Evolutionary conservation across 2,329 filamentous ascomycete genomes (phyloP).

Genomic region (Beauveria australis): DNA sequence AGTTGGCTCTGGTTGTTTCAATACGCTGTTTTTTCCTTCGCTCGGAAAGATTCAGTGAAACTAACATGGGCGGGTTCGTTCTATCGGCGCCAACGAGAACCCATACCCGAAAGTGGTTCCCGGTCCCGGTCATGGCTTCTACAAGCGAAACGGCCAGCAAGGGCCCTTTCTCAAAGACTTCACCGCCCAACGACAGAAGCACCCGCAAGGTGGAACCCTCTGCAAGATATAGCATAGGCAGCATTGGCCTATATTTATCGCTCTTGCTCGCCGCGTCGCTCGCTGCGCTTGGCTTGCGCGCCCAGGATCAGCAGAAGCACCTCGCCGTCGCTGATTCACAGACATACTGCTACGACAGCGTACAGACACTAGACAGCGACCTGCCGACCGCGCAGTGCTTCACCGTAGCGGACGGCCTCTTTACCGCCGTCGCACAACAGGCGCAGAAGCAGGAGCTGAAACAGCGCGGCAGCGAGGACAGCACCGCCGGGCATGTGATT

Average conservation of each 20-base stretch:
- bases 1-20: too few species aligned
- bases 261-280: background rate
- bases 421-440: constrained; percentile 37
- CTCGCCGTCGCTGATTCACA: background rate
- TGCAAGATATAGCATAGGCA: background rate
- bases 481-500: constrained; percentile 42
- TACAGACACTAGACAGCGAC: constrained; percentile 29
- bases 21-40: background rate
- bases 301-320: background rate
- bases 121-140: background rate
- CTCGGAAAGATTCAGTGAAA: too few species aligned
- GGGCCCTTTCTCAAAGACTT: background rate
- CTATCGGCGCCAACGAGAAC: too few species aligned
- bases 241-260: background rate
- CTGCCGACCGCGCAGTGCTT: constrained; percentile 44
- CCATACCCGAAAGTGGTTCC: too few species aligned
- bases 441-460: constrained; percentile 14
- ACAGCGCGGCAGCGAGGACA: background rate
- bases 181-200: background rate
- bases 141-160: background rate
- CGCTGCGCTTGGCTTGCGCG: background rate
- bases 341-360: constrained; percentile 32
- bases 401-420: constrained; percentile 42
- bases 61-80: too few species aligned
- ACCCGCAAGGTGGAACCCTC: background rate